Conservation (phyloP, 2,329 filamentous ascomycete genomes). For the Penicillium paneum region DNA sequence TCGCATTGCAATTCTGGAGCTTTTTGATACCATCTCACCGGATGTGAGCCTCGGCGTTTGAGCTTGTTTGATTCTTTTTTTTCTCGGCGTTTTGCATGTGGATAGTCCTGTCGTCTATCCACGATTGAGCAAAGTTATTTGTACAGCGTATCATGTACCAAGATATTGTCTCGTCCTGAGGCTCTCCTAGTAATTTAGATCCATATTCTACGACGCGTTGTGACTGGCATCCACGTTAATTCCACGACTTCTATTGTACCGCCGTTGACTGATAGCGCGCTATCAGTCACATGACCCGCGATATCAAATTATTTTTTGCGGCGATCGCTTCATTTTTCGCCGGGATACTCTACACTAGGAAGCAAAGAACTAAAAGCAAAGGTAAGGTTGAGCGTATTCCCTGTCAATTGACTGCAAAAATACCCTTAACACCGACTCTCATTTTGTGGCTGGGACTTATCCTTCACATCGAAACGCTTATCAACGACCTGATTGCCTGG, state of each 20-base stretch:
- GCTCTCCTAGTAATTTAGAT: background rate
- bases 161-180: background rate
- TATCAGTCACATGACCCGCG: constrained; percentile 21
- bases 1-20: constrained; percentile 12
- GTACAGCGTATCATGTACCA: constrained; percentile 16
- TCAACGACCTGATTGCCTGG: constrained; percentile 4
- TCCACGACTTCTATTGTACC: background rate
- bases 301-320: constrained; percentile 27
- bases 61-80: constrained; percentile 12
- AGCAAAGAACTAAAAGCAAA: constrained; percentile 11
- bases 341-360: constrained; percentile 10
- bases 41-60: constrained; percentile 20
- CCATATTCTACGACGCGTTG: background rate
- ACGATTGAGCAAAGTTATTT: background rate
- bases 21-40: constrained; percentile 17
- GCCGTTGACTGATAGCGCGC: constrained; percentile 8
- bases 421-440: too few species aligned
- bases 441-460: constrained; percentile 2
- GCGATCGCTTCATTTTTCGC: constrained; percentile 12
- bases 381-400: constrained; percentile 11
- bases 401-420: background rate
- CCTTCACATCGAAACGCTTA: constrained; percentile 10
- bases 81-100: constrained; percentile 13
- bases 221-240: background rate
- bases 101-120: constrained; percentile 8